Evolutionary conservation across 106 monocot species (phyloP).

Genomic region (Dioscorea dumetorum): DNA sequence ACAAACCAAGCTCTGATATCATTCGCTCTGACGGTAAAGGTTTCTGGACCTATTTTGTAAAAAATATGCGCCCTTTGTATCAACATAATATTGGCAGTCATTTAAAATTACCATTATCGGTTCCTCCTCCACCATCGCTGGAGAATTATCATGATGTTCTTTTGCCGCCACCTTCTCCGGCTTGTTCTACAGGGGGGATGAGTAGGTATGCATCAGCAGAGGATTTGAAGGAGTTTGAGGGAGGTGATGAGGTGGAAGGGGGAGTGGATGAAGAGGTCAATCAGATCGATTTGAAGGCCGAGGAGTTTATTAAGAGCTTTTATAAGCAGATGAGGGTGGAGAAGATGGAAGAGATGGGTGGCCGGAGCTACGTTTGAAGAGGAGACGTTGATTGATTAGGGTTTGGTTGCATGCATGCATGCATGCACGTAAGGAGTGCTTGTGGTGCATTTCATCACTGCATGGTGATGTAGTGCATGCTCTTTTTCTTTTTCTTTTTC

Average conservation of each 20-base stretch:
- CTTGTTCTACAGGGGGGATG: not conserved
- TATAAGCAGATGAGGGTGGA: slow-evolving; percentile 12
- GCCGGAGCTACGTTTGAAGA: not conserved
- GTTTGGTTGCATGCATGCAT: not conserved
- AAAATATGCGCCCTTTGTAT: slow-evolving; percentile 1
- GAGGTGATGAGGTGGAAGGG: not conserved
- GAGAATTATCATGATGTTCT: not conserved
- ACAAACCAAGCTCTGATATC: not conserved
- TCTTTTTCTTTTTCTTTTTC: not conserved
- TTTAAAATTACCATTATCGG: not conserved
- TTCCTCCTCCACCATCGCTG: not conserved
- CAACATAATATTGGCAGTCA: not conserved
- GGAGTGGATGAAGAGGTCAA: not conserved
- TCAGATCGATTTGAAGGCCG: slow-evolving; percentile 7
- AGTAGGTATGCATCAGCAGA: slow-evolving; percentile 10
- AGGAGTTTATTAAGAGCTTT: slow-evolving; percentile 11
- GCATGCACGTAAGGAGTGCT: not conserved
- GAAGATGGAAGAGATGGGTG: not conserved
- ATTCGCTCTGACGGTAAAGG: not conserved
- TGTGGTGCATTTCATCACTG: not conserved
- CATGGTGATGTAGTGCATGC: not conserved
- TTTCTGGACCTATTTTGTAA: not conserved
- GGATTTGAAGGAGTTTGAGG: not conserved
- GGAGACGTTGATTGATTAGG: not conserved
- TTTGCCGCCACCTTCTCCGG: not conserved